Evolutionary conservation across 345 rosid genomes (phyloP).

Genomic region (Boechera divaricarpa): DNA sequence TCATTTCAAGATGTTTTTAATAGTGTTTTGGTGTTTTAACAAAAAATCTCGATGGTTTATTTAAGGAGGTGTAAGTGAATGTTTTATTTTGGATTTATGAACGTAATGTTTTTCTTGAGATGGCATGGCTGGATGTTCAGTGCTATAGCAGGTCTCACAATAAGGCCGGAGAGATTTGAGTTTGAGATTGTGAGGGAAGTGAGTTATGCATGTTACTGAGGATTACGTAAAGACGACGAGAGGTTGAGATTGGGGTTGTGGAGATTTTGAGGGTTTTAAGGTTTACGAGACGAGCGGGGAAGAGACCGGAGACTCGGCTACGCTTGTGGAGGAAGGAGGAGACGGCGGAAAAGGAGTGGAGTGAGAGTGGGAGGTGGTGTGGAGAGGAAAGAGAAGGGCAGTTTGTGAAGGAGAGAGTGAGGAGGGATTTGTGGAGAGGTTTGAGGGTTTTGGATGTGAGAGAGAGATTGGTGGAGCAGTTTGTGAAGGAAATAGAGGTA

Average conservation of each 20-base stretch:
- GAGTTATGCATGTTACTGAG: conserved; percentile 41
- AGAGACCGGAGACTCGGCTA: conserved; percentile 56
- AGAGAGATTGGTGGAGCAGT: conserved; percentile 58
- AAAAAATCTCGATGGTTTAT: too few species aligned
- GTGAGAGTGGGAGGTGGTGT: conserved; percentile 65
- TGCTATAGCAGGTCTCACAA: too few species aligned
- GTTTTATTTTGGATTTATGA: too few species aligned
- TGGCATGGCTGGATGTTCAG: too few species aligned
- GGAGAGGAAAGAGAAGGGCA: conserved; percentile 59
- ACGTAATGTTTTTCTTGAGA: too few species aligned
- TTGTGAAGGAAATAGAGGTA: conserved; percentile 66
- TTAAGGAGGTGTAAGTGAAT: too few species aligned
- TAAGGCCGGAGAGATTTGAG: conserved; percentile 60
- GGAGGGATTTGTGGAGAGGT: conserved; percentile 62
- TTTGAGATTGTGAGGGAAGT: conserved; percentile 63
- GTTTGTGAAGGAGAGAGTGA: conserved; percentile 61
- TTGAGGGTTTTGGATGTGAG: conserved; percentile 67
- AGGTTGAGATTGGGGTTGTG: conserved; percentile 57
- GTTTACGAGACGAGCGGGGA: conserved; percentile 69
- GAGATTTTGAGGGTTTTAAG: conserved; percentile 67
- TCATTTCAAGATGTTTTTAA: too few species aligned
- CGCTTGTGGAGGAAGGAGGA: conserved; percentile 55
- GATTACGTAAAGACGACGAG: conserved; percentile 72
- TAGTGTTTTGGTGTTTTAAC: too few species aligned
- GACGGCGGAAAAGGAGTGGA: conserved; percentile 58